phyloP scores from a whole-genome alignment of 208 protist species.

The Leishmania turanica region DNA sequence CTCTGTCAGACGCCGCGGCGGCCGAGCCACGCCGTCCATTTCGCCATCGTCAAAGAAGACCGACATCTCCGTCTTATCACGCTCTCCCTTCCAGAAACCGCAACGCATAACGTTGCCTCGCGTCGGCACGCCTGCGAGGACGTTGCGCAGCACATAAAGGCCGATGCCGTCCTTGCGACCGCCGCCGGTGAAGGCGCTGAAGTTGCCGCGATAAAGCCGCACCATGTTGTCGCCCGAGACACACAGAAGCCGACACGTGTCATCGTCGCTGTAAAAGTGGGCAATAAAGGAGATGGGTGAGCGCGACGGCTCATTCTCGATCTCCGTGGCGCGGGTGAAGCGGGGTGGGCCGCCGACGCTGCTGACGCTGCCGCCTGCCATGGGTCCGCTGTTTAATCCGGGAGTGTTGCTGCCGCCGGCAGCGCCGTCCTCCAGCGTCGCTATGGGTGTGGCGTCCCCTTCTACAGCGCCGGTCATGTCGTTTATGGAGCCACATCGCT shows the following conservation, averaged over 20 bases:
- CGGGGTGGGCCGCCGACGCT: constrained; percentile 19
- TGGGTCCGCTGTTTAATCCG: neutral
- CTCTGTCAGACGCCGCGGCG: constrained; percentile 66
- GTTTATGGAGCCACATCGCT: constrained; percentile 1
- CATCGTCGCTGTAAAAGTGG: constrained; percentile 67
- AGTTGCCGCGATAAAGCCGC: constrained; percentile 68
- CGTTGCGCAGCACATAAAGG: constrained; percentile 72
- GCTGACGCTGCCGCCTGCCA: neutral
- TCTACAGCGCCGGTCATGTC: neutral
- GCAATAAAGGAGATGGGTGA: constrained; percentile 65
- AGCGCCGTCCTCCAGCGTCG: neutral
- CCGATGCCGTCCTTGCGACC: constrained; percentile 27
- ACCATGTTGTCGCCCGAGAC: constrained; percentile 86
- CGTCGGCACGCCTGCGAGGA: constrained; percentile 61
- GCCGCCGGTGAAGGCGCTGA: constrained; percentile 41
- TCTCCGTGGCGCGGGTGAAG: constrained; percentile 33
- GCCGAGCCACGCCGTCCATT: constrained; percentile 68
- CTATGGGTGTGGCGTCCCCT: neutral
- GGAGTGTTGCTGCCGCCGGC: neutral
- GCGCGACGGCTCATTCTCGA: constrained; percentile 78
- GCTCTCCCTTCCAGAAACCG: constrained; percentile 81
- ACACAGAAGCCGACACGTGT: constrained; percentile 69
- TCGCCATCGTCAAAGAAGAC: constrained; percentile 86
- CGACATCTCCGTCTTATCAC: constrained; percentile 59
- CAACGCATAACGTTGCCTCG: constrained; percentile 62